Evolutionary conservation across 306 rosid genomes (phyloP), one percentile per base, ranked within the genome.

Genomic region (Castanospermum australe): DNA sequence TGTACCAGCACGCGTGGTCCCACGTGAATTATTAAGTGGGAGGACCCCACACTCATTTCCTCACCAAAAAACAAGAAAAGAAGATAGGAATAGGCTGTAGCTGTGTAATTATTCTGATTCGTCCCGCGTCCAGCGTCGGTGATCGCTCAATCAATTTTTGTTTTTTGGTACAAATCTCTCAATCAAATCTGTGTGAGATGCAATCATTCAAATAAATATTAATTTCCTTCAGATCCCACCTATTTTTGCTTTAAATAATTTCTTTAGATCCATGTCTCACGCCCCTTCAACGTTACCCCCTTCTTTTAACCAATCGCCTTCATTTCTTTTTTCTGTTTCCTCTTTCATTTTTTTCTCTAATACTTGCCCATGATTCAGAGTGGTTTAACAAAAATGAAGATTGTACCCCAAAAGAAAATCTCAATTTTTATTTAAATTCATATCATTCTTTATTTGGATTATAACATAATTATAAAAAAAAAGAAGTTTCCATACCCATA

Each of bases 61-160:
- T 73, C 71, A 52, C n/a, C n/a, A 6, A 73, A 78, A 77, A 8
- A 20, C 21, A 42, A 67, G 6, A 67, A 44, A 21, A 13, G 13
- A 52, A 15, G 14, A n/a, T 21, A 28, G 21, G 25, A 28, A 15
- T 4, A 48, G 1, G 21, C 28, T n/a, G 48, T 69, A 28, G 73
- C 20, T 20, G 14, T 47, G 75, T 55, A 56, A 73, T 73, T 55
- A 42, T n/a, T 74, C 15, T 59, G 25, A 38, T 21, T 22, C 80
- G 75, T 70, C 77, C 77, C 84, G 76, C 61, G 75, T 2, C 15
- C 4, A 68, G 30, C 84, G 87, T 83, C 89, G 87, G 87, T 86
- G 89, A 86, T 83, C 74, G 59, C 82, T 86, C 65, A 67, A 65
- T 64, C 41, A 55, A 44, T 55, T 77, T 44, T 77, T 83, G 36